Base-by-base conservation (phyloP, 2,329 filamentous ascomycete genomes). In the Xylogone sp. region DNA sequence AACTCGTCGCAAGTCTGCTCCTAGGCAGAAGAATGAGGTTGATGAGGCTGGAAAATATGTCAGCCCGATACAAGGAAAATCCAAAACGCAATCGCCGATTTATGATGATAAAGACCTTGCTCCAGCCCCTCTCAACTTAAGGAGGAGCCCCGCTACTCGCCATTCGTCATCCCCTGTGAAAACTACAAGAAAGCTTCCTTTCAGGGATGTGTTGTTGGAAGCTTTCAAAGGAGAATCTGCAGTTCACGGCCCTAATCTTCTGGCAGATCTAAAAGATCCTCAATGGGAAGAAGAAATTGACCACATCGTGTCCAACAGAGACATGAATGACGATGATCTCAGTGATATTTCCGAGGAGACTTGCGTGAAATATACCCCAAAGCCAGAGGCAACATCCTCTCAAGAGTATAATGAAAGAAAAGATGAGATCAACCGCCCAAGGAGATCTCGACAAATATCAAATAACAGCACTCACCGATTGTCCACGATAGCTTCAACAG, bases 211-310 rank as follows among this genome's bases (percentile, higher is more conserved):
- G 44, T 67, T 86, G 8, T 79, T 78, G 49, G 81, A 83, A 54
- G 83, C 82, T 3, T 86, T 86, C 59, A 76, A 76, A 39, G 83
- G 83, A 24, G 81, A 86, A 62, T 85, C 82, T 2, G 73, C 67
- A 7, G 55, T 61, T 24, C 49, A 54, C 34, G 48, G 46, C 7
- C 31, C 59, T 9, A 59, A 54, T 45, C 58, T 59, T 3, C 58
- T 59, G 46, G 22, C 53, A 49, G 56, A 62, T 18, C 57, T 58
- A 12, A 60, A 53, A 48, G 55, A 59, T 5, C 24, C 34, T 9
- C 34, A 58, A 10, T 53, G 56, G 45, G 60, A 62, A 42, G 51
- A 49, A 27, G 57, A 62, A 12, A 24, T 55, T 8, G 59, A 57
- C n/a, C 43, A 43, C 27, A 44, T 39, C 13, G 12, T 39, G 13